Conservation (phyloP, 169 alveolate genomes). For the Cryptosporidium muris region DNA sequence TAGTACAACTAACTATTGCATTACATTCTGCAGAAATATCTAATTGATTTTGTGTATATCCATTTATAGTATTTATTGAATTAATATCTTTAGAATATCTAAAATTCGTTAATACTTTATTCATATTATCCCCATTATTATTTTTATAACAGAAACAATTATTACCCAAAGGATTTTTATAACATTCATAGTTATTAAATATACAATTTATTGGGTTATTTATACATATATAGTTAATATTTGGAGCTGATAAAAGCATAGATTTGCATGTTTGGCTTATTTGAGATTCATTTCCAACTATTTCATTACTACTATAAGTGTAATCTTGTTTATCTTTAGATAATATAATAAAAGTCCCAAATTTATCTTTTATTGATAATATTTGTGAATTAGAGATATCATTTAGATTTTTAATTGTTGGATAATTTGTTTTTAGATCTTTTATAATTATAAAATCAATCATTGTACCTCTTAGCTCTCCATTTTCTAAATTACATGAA, state of each 20-base stretch:
- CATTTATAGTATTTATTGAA: too few relatives aligned
- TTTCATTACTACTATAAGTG: background rate
- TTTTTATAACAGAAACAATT: conserved; percentile 54
- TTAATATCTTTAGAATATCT: too few relatives aligned
- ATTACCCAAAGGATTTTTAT: conserved; percentile 58
- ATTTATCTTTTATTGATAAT: conserved; percentile 2
- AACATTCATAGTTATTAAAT: conserved; percentile 39
- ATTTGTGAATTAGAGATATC: conserved; percentile 7
- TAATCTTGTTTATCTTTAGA: too few relatives aligned
- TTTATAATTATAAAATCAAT: conserved; percentile 27
- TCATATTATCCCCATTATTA: background rate
- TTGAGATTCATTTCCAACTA: conserved; percentile 21
- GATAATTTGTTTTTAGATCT: conserved; percentile 18
- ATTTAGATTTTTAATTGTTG: conserved; percentile 11
- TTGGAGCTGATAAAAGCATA: conserved; percentile 16
- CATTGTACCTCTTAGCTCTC: conserved; percentile 51
- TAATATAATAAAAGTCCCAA: too few relatives aligned
- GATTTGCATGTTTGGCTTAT: background rate
- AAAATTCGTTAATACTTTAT: too few relatives aligned
- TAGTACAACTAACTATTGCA: conserved; percentile 36
- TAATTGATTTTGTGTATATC: background rate
- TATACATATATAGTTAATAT: conserved; percentile 33
- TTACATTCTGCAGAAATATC: conserved; percentile 25
- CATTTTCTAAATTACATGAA: conserved; percentile 26
- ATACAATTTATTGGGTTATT: conserved; percentile 61